A percentile compares a stretch with the other conserved stretches of the same genome.
phyloP scores from a whole-genome alignment of 148 eudicot genomes.

The Suaeda aralocaspica region DNA sequence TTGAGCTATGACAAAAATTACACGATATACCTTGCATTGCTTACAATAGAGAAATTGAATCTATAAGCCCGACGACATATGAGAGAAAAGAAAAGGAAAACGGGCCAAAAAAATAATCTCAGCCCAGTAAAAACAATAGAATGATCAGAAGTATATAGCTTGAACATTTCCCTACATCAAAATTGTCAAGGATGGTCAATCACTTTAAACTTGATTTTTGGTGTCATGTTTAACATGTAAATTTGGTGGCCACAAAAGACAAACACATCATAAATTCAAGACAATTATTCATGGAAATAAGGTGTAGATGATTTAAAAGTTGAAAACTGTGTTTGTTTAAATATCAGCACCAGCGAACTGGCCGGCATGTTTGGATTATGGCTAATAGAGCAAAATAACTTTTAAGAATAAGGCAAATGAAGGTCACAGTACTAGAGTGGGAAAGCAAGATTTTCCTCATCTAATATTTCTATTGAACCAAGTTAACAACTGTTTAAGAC shows the following conservation, averaged over 20 bases:
- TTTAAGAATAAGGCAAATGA: not conserved
- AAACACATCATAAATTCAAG: too few species aligned
- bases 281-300: too few species aligned
- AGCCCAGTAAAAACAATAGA: not conserved
- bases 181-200: too few species aligned
- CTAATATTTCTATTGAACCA: not conserved
- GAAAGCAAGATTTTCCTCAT: not conserved
- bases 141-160: not conserved
- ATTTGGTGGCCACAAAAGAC: too few species aligned
- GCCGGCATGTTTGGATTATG: not conserved
- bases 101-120: not conserved
- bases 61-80: not conserved
- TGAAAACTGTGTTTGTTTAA: not conserved
- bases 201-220: too few species aligned
- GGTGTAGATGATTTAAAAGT: too few species aligned
- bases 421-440: not conserved
- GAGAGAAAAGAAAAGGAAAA: too few species aligned
- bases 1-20: not conserved
- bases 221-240: too few species aligned
- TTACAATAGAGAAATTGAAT: not conserved
- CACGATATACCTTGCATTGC: not conserved
- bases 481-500: not conserved
- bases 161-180: not conserved
- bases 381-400: too few species aligned
- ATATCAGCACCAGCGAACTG: not conserved